These are phyloP conservation scores for Zea mays DNA, from an alignment of 176 grass and related monocot species.

Conservation along the genomic window DNA sequence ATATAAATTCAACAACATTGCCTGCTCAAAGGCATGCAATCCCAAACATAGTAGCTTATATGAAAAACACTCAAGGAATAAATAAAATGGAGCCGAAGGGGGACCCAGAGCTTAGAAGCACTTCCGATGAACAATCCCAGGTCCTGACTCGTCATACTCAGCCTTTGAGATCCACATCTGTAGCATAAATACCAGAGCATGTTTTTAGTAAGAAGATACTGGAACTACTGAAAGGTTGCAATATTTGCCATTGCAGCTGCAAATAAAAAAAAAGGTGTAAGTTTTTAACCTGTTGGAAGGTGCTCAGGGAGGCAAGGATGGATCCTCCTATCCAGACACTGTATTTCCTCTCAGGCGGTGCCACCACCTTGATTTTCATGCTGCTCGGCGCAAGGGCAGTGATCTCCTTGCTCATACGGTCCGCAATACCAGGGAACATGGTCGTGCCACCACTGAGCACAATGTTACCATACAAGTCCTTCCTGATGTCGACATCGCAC, in stretches of 20 bases:
- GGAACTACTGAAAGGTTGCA: neutral
- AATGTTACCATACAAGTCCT: conserved; percentile 54
- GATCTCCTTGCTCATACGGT: conserved; percentile 55
- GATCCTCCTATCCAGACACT: conserved; percentile 58
- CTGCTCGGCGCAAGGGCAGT: conserved; percentile 47
- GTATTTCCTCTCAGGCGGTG: conserved; percentile 50
- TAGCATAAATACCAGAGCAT: neutral
- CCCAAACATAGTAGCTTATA: conserved; percentile 36
- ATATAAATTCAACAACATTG: conserved; percentile 26
- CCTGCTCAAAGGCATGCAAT: conserved; percentile 6
- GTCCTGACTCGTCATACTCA: conserved; percentile 39
- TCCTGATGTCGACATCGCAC: conserved; percentile 53
- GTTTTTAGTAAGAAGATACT: neutral
- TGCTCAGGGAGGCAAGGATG: conserved; percentile 50
- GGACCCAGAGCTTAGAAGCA: conserved; percentile 27
- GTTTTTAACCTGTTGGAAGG: conserved; percentile 47
- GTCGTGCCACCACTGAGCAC: conserved; percentile 56
- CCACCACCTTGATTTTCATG: conserved; percentile 57
- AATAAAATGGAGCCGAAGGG: neutral
- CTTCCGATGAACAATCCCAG: conserved; percentile 43
- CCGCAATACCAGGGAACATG: conserved; percentile 54
- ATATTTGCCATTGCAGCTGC: neutral
- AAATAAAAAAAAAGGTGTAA: neutral
- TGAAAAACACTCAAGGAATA: conserved; percentile 18
- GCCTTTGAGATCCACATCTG: conserved; percentile 50